phyloP scores from a whole-genome alignment of 345 rosid species.

The Lepidium didymum region DNA sequence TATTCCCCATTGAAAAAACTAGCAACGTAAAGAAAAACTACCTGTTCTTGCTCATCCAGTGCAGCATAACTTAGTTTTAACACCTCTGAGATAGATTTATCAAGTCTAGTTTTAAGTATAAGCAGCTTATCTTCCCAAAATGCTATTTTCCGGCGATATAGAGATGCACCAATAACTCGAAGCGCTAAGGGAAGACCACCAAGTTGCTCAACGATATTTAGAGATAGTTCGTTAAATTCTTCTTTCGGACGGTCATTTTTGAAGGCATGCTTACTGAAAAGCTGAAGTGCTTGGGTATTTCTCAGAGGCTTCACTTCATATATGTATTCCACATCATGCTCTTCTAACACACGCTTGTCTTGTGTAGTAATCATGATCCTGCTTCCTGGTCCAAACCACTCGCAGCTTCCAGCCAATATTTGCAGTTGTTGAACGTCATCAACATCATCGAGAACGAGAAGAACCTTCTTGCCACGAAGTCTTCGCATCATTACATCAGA shows the following conservation, averaged over 20 bases:
- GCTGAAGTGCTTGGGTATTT: conserved; percentile 22
- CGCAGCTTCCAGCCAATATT: conserved; percentile 4
- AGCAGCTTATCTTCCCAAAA: conserved; percentile 12
- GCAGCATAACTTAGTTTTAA: conserved; percentile 17
- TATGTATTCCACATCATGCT: not conserved
- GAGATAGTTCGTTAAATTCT: not conserved
- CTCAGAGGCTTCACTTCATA: conserved; percentile 17
- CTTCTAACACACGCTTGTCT: conserved; percentile 11
- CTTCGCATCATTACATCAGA: not conserved
- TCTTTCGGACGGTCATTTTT: not conserved
- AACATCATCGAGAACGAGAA: conserved; percentile 23
- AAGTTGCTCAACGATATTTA: conserved; percentile 8
- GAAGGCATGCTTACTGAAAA: conserved; percentile 21
- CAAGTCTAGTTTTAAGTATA: not conserved
- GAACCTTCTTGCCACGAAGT: conserved; percentile 15
- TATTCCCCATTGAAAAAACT: conserved; percentile 15
- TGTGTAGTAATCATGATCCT: conserved; percentile 13
- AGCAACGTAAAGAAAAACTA: conserved; percentile 16
- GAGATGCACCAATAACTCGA: conserved; percentile 17
- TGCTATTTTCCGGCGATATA: not conserved
- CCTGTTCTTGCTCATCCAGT: conserved; percentile 2
- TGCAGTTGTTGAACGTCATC: not conserved
- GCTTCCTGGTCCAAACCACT: conserved; percentile 23
- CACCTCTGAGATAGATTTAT: not conserved
- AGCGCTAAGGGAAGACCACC: conserved; percentile 34